These are phyloP conservation scores for Globisporangium irregulare DNA, from an alignment of 352 stramenopile genomes.

Conservation along the genomic window DNA sequence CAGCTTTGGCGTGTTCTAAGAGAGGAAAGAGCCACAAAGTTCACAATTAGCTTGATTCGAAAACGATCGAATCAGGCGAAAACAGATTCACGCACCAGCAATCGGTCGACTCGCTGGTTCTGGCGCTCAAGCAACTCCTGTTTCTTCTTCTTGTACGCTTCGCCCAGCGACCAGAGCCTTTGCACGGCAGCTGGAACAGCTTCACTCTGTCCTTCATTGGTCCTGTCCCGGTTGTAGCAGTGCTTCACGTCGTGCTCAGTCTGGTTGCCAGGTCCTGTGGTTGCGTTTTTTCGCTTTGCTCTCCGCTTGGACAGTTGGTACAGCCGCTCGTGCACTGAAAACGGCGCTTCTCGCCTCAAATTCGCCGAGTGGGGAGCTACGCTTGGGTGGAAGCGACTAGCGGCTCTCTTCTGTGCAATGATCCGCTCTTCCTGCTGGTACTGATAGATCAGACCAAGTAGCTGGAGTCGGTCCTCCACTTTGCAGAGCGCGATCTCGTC, in stretches of 20 bases:
- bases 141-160: slow-evolving; percentile 44
- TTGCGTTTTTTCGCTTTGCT: neutral
- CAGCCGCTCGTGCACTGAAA: slow-evolving; percentile 48
- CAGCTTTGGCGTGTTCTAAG: slow-evolving; percentile 45
- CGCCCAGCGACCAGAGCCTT: slow-evolving; percentile 35
- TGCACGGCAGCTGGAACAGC: slow-evolving; percentile 21
- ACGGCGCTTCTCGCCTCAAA: slow-evolving; percentile 22
- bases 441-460: slow-evolving; percentile 68
- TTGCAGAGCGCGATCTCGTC: slow-evolving; percentile 61
- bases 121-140: slow-evolving; percentile 29
- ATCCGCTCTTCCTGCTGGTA: slow-evolving; percentile 60
- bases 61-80: neutral
- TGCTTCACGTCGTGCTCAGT: neutral
- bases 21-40: neutral
- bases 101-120: slow-evolving; percentile 23
- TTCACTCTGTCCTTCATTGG: slow-evolving; percentile 1
- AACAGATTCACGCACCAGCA: slow-evolving; percentile 32
- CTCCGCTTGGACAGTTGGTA: slow-evolving; percentile 39
- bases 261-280: slow-evolving; percentile 5
- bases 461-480: slow-evolving; percentile 64
- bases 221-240: neutral
- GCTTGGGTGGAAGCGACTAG: slow-evolving; percentile 21
- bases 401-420: slow-evolving; percentile 18
- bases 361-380: slow-evolving; percentile 59
- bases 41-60: neutral